Conservation (phyloP, 2,329 filamentous ascomycete species). For the Neurospora sp. region DNA sequence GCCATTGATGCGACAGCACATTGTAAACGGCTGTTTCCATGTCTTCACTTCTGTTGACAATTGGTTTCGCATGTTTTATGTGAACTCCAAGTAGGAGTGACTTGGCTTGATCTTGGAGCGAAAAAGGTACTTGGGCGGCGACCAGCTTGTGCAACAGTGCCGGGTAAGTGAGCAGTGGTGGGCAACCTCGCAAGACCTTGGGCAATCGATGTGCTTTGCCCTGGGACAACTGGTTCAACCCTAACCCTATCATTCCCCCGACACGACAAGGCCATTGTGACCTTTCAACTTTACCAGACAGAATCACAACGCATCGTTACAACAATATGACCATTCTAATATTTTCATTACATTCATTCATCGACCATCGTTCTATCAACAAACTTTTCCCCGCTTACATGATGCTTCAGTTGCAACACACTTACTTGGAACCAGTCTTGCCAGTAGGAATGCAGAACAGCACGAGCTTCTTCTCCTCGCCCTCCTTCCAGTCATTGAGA, state of each 20-base stretch:
- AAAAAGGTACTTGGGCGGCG: neutral
- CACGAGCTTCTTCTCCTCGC: slow-evolving; percentile 41
- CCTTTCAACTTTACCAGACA: neutral
- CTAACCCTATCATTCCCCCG: neutral
- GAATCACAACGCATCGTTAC: neutral
- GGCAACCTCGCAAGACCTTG: too few relatives aligned
- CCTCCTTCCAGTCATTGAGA: slow-evolving; percentile 38
- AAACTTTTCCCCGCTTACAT: neutral
- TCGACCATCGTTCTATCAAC: neutral
- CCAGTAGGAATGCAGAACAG: slow-evolving; percentile 50
- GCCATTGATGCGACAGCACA: neutral
- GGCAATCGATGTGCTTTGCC: too few relatives aligned
- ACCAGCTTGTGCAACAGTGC: neutral
- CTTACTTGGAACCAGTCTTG: slow-evolving; percentile 26
- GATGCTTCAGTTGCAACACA: neutral
- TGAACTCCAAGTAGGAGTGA: neutral
- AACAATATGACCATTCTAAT: neutral
- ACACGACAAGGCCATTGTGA: neutral
- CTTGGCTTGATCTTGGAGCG: neutral
- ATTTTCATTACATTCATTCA: neutral
- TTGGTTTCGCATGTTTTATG: neutral
- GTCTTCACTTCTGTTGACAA: neutral
- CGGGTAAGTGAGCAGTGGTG: neutral
- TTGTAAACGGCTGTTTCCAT: neutral
- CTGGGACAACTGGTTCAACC: neutral